Percentiles rank a stretch among this genome's conserved stretches.
phyloP scores from a whole-genome alignment of 768 basidiomycete species.

The Rhizopogon roseolus region DNA sequence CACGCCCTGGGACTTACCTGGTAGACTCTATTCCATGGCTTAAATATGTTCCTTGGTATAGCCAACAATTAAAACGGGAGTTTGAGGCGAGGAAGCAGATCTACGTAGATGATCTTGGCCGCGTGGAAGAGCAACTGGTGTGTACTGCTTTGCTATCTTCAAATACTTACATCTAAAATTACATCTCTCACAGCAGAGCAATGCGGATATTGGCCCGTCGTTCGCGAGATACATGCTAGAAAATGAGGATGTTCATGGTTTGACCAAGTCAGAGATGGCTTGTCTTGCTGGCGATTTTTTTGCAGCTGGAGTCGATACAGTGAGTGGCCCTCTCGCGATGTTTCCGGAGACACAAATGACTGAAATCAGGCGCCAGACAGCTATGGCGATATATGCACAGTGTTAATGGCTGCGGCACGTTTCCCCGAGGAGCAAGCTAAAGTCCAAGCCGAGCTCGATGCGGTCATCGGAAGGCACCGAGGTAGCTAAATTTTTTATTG shows the following conservation, averaged over 20 bases:
- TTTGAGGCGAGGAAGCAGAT: conserved; percentile 47
- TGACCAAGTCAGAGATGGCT: conserved; percentile 44
- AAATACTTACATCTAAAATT: too few relatives aligned
- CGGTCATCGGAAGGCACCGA: conserved; percentile 23
- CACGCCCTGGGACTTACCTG: conserved; percentile 25
- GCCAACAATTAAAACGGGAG: conserved; percentile 44
- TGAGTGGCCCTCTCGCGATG: background rate
- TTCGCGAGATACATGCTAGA: conserved; percentile 52
- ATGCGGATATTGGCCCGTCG: conserved; percentile 8
- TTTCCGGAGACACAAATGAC: background rate
- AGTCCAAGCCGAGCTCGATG: conserved; percentile 29
- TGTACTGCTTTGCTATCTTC: background rate
- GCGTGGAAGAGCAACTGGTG: conserved; percentile 39
- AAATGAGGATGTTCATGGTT: conserved; percentile 38
- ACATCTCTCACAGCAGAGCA: background rate
- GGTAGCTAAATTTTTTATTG: conserved; percentile 8
- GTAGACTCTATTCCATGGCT: conserved; percentile 32
- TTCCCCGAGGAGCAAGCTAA: conserved; percentile 23
- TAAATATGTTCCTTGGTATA: conserved; percentile 53
- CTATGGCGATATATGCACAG: conserved; percentile 4
- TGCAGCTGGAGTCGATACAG: conserved; percentile 53
- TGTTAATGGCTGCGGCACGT: conserved; percentile 26
- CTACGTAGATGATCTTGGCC: conserved; percentile 42
- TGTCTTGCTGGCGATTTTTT: conserved; percentile 59
- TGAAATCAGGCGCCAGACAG: background rate